These are phyloP conservation scores for Colletotrichum sp. DNA, from an alignment of 2,329 filamentous ascomycete genomes.

Conservation along the genomic window DNA sequence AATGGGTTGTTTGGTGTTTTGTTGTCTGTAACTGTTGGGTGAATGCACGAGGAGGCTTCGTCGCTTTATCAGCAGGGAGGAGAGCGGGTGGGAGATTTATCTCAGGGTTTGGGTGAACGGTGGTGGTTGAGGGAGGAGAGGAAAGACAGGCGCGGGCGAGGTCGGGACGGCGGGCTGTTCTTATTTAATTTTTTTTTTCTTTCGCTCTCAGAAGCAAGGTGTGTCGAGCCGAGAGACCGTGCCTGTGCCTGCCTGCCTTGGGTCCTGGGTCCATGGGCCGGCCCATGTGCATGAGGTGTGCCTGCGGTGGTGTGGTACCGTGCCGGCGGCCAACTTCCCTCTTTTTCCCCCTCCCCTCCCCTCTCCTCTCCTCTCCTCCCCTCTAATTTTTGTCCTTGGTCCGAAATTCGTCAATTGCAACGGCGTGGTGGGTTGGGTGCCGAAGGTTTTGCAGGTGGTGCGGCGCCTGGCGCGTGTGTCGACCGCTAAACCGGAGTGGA, in stretches of 20 bases:
- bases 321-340: not conserved
- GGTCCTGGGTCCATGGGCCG: not conserved
- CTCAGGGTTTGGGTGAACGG: not conserved
- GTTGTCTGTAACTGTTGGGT: not conserved
- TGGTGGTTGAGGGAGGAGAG: slow-evolving; percentile 1
- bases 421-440: slow-evolving; percentile 14
- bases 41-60: not conserved
- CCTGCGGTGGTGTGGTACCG: not conserved
- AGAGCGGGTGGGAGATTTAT: slow-evolving; percentile 3
- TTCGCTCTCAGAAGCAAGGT: not conserved
- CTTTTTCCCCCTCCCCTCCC: not conserved
- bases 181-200: slow-evolving; percentile 10
- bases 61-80: slow-evolving; percentile 20
- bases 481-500: not conserved
- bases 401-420: not conserved
- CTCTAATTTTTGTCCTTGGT: not conserved
- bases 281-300: not conserved
- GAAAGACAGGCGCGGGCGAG: not conserved
- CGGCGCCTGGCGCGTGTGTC: not conserved
- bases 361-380: not conserved
- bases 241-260: not conserved
- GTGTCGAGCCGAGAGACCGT: slow-evolving; percentile 7
- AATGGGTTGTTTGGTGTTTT: not conserved
- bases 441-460: not conserved
- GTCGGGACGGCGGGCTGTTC: not conserved